Evolutionary conservation across 768 basidiomycete species (phyloP).

Genomic region (Chiua virens): DNA sequence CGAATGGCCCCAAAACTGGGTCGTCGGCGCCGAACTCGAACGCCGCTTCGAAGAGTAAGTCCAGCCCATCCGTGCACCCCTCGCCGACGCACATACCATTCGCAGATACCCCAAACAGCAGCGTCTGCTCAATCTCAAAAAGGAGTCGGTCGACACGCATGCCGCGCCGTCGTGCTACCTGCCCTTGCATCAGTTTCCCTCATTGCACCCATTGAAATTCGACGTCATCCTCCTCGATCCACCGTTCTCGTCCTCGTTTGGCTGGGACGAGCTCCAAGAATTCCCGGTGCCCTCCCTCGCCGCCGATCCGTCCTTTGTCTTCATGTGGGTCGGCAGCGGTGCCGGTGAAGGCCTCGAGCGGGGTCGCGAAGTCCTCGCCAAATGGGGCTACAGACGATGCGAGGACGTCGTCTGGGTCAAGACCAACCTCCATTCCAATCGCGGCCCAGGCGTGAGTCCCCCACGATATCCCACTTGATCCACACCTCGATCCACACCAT

Average conservation of each 20-base stretch:
- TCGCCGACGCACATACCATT: neutral
- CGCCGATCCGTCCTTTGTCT: slow-evolving; percentile 90
- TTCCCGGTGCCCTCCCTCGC: slow-evolving; percentile 81
- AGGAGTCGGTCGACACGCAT: slow-evolving; percentile 66
- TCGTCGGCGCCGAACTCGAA: slow-evolving; percentile 85
- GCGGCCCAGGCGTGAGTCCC: slow-evolving; percentile 69
- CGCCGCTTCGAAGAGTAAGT: slow-evolving; percentile 92
- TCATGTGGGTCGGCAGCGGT: slow-evolving; percentile 94
- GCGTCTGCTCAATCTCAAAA: slow-evolving; percentile 79
- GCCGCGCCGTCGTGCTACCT: slow-evolving; percentile 77
- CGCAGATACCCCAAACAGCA: slow-evolving; percentile 92
- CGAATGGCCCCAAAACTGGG: slow-evolving; percentile 93
- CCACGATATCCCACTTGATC: neutral
- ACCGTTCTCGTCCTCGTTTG: slow-evolving; percentile 81
- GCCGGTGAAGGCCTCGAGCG: slow-evolving; percentile 88
- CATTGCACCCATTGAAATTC: slow-evolving; percentile 70
- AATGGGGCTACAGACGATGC: slow-evolving; percentile 93
- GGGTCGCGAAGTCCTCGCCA: slow-evolving; percentile 85
- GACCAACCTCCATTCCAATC: slow-evolving; percentile 74
- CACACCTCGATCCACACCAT: neutral
- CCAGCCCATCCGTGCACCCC: neutral
- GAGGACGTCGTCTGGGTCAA: slow-evolving; percentile 99
- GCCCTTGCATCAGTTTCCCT: slow-evolving; percentile 53
- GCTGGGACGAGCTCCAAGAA: slow-evolving; percentile 81
- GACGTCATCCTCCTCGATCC: slow-evolving; percentile 92